A percentile compares a stretch with the other conserved stretches of the same genome.
Evolutionary conservation across 1,139 yeast species (phyloP).

Genomic region (Saccharomyces hybrid): DNA sequence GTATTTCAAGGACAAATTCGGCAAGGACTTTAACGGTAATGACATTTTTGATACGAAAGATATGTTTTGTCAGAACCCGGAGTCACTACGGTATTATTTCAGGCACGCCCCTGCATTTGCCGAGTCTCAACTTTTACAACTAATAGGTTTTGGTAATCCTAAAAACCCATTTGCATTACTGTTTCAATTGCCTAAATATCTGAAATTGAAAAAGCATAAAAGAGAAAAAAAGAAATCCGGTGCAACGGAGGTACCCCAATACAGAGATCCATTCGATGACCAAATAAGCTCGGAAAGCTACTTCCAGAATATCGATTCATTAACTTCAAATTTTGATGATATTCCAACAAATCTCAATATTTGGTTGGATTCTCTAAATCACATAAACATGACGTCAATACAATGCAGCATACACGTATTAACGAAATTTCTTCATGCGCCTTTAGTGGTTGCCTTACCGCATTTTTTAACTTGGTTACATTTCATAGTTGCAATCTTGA

Average conservation of each 20-base stretch:
- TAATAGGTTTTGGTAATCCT: too few species aligned
- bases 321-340: constrained; percentile 10
- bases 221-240: too few species aligned
- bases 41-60: too few species aligned
- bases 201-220: too few species aligned
- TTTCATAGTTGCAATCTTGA: constrained; percentile 55
- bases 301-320: constrained; percentile 25
- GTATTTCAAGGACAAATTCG: too few species aligned
- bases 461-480: constrained; percentile 69
- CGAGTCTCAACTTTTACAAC: too few species aligned
- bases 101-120: too few species aligned
- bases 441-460: constrained; percentile 60
- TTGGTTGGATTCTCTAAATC: constrained; percentile 52
- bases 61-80: too few species aligned
- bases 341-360: constrained; percentile 34
- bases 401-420: constrained; percentile 61
- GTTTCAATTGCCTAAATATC: too few species aligned
- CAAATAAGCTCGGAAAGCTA: constrained; percentile 32
- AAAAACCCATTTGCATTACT: too few species aligned
- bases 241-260: constrained; percentile 3
- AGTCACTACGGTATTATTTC: too few species aligned
- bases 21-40: too few species aligned
- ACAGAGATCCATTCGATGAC: constrained; percentile 15
- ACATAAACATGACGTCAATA: constrained; percentile 55
- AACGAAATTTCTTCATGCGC: constrained; percentile 59